Conservation (phyloP, 305 asterid species). For the Nicotiana rustica region DNA sequence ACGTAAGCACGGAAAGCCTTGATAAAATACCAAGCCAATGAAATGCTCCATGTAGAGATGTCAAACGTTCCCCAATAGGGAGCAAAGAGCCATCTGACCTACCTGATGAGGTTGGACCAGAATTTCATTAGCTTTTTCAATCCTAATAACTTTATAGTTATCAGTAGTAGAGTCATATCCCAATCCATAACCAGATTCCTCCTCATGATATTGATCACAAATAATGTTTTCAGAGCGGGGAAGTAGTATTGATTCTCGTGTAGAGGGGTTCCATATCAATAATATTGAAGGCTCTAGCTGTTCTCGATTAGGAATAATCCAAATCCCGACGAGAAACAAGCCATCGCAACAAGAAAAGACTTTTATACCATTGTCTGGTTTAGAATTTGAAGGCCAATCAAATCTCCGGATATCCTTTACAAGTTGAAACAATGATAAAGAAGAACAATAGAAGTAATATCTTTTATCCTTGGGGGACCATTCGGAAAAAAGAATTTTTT, state of each 20-base stretch:
- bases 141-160: no score
- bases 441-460: not conserved
- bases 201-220: no score
- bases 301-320: not conserved
- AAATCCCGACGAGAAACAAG: not conserved
- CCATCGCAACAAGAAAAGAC: not conserved
- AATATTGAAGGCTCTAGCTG: not conserved
- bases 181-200: not conserved
- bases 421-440: not conserved
- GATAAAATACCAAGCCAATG: no score
- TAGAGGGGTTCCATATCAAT: not conserved
- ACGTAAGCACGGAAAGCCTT: no score
- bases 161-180: not conserved
- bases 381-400: not conserved
- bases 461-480: not conserved
- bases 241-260: not conserved
- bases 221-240: not conserved
- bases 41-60: no score
- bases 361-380: not conserved
- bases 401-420: not conserved
- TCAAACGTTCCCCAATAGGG: no score
- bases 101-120: no score
- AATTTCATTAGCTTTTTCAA: no score
- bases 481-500: not conserved
- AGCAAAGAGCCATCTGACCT: no score